Base-by-base conservation (phyloP, 306 rosid genomes). In the Crotalaria pallida region DNA sequence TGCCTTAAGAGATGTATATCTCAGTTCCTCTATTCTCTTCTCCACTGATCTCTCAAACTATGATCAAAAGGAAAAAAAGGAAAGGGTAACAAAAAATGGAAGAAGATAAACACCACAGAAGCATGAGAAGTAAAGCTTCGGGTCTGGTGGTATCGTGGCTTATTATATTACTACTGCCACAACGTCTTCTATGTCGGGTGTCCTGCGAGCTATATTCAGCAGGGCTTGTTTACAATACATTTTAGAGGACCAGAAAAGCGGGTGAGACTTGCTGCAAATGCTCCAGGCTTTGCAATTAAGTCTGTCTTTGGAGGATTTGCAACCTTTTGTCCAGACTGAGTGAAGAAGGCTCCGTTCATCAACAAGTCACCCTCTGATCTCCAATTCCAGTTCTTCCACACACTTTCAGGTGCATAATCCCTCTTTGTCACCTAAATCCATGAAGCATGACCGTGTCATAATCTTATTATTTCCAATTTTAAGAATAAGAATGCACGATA, bases 321-420 rank as follows among this genome's bases (percentile, higher is more conserved):
- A 31, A 21, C 41, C 51, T 48, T 50, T 31, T 18, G 16, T 47
- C 73, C 80, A 11, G 74, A 67, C 55, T 57, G 3, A 9, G 2
- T 16, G 58, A 67, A 76, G 53, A 67, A 67, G 47, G 89, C 88
- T 76, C 86, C 89, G 53, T 84, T 82, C 81, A 71, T 4, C 84
- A 82, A 3, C 24, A 83, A 71, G 71, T 85, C 88, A 2, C 56
- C 69, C 68, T 89, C 80, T 50, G 89, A 87, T 61, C 70, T 77
- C 91, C 89, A 89, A 69, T 78, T 67, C 86, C 92, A 85, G 3
- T 10, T 3, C 58, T 3, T 82, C 92, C 88, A 83, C 67, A 8
- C 92, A 21, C 61, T 72, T 67, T 69, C 61, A 3, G 80, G 36
- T 63, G 86, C 74, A 51, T 77, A 65, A 11, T 63, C 82, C 81